Evolutionary conservation across 495 filamentous ascomycete genomes (phyloP).

Genomic region (Aspergillus steynii): DNA sequence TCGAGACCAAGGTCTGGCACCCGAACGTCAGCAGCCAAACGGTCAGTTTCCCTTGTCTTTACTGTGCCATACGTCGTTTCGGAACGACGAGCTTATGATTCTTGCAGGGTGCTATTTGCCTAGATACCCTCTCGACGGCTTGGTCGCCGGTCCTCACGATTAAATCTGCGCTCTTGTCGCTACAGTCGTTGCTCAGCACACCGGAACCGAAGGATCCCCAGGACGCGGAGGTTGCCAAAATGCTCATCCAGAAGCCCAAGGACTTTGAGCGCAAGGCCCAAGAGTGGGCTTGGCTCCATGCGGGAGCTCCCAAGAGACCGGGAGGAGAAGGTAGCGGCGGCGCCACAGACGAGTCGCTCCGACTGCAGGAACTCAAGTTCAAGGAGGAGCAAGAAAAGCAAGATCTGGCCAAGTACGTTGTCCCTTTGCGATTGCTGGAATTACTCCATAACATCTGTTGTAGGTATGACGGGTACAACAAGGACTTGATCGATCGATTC

Average conservation of each 20-base stretch:
- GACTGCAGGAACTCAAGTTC: constrained; percentile 48
- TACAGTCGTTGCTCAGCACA: constrained; percentile 89
- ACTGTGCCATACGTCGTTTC: background rate
- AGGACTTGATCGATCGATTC: constrained; percentile 84
- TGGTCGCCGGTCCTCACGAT: constrained; percentile 97
- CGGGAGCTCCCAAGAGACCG: constrained; percentile 67
- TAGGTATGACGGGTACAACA: constrained; percentile 89
- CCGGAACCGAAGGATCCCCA: constrained; percentile 97
- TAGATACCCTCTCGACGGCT: constrained; percentile 84
- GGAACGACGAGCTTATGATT: constrained; percentile 8
- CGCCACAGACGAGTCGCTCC: constrained; percentile 47
- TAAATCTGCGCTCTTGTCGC: constrained; percentile 88
- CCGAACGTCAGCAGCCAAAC: constrained; percentile 96
- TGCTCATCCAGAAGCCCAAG: constrained; percentile 77
- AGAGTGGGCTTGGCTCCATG: constrained; percentile 86
- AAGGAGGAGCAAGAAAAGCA: constrained; percentile 42
- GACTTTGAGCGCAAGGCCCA: constrained; percentile 81
- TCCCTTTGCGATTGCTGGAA: background rate
- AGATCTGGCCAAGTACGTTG: constrained; percentile 44
- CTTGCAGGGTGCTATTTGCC: constrained; percentile 87
- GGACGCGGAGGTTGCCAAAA: constrained; percentile 91
- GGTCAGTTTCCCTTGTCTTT: constrained; percentile 50
- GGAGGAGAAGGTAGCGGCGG: constrained; percentile 51
- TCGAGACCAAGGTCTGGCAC: constrained; percentile 96
- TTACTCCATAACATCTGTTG: constrained; percentile 16